Base-by-base conservation (phyloP, 257 asterid genomes). In the Eucommia ulmoides region DNA sequence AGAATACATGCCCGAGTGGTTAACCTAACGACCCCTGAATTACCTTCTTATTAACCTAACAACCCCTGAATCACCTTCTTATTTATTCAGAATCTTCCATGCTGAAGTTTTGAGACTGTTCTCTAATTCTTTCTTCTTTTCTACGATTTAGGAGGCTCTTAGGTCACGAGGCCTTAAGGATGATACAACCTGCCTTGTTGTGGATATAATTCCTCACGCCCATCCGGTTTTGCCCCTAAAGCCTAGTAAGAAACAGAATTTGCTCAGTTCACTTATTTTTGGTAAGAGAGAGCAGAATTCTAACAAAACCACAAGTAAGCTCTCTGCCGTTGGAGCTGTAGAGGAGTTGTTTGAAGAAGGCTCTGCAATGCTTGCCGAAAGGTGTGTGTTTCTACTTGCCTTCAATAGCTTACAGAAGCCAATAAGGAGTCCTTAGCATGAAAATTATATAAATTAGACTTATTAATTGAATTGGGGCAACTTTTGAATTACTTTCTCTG, bases 301-400 rank as follows among this genome's bases (percentile, higher is more conserved):
- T 23, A 58, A 50, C 33, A 82, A 73, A 60, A 84, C 88, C 59
- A 63, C 74, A 55, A 82, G 69, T 67, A 89, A 68, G 77, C 94
- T 83, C 41, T 83, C 96, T 63, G 76, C 95, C 7, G 91, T 91
- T 49, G 96, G 96, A 60, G 94, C 66, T 58, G 98, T 91, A 53
- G 98, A 86, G 67, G 95, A 91, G 67, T 62, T 91, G 66, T 91
- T 91, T 65, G 98, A 91, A 75, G 98, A 91, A 78, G 98, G 98
- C 63, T 91, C 98, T 55, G 96, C 98, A 1, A 77, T 91, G 94
- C 98, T 91, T 68, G 92, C 95, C 17, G 98, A 91, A 66, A 83
- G 96, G 98, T 91, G 67, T 38, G 23, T n/a, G 52, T 23, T 41
- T 7, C 22, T 20, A 22, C 21, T 12, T 41, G 29, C 22, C 49